Evolutionary conservation across 2,329 filamentous ascomycete species (phyloP).

Genomic region (Pestalotiopsis sp.): DNA sequence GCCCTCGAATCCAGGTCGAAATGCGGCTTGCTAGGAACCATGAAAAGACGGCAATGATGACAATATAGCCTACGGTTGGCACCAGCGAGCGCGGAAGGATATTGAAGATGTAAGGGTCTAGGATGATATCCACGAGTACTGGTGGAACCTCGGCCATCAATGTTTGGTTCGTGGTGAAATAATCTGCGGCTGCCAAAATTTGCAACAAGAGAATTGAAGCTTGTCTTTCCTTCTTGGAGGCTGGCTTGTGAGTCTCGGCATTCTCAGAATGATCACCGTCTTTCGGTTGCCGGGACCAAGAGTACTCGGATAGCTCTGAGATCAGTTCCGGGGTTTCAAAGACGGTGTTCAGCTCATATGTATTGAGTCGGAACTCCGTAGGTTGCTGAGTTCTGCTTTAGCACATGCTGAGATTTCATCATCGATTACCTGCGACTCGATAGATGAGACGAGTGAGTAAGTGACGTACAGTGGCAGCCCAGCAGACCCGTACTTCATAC

Average conservation of each 20-base stretch:
- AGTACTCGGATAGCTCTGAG: slow-evolving; percentile 66
- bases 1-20: slow-evolving; percentile 31
- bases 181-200: slow-evolving; percentile 79
- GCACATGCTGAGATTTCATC: background rate
- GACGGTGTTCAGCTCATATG: slow-evolving; percentile 63
- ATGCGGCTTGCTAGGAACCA: slow-evolving; percentile 46
- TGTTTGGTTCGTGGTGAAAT: slow-evolving; percentile 72
- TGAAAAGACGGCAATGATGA: slow-evolving; percentile 56
- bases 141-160: slow-evolving; percentile 77
- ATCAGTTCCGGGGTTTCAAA: slow-evolving; percentile 66
- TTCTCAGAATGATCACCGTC: slow-evolving; percentile 18
- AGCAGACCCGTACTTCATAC: slow-evolving; percentile 93
- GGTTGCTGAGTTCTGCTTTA: slow-evolving; percentile 67
- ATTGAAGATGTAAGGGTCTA: slow-evolving; percentile 85
- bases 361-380: slow-evolving; percentile 73
- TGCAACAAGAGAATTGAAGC: slow-evolving; percentile 71
- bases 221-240: slow-evolving; percentile 19
- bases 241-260: background rate
- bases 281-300: slow-evolving; percentile 48
- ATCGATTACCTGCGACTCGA: slow-evolving; percentile 10
- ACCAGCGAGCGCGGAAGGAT: slow-evolving; percentile 77
- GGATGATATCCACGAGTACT: slow-evolving; percentile 78
- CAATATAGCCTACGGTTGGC: slow-evolving; percentile 71
- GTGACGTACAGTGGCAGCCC: slow-evolving; percentile 81
- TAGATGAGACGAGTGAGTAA: background rate